Evolutionary conservation across 768 basidiomycete genomes (phyloP).

Genomic region (Agrocybe praecox): DNA sequence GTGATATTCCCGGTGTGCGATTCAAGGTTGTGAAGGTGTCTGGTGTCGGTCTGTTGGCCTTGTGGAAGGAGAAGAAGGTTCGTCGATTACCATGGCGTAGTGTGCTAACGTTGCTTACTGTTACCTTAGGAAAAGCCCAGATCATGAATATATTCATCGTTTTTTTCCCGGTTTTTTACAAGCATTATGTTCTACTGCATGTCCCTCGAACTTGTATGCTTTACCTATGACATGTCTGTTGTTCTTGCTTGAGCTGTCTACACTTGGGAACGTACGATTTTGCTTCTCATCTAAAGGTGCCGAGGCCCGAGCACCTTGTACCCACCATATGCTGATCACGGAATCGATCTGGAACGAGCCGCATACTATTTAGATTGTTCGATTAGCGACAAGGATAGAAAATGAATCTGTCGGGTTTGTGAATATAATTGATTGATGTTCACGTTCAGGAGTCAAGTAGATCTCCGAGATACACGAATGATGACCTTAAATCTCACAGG

Average conservation of each 20-base stretch:
- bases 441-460: no score
- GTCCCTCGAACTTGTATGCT: constrained; percentile 15
- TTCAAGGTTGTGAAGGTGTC: constrained; percentile 99
- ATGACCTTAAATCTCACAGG: neutral
- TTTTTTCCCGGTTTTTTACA: constrained; percentile 14
- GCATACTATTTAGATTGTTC: no score
- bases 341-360: no score
- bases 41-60: constrained; percentile 95
- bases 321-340: no score
- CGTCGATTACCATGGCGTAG: constrained; percentile 22
- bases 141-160: constrained; percentile 35
- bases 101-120: constrained; percentile 7
- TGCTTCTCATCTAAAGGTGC: no score
- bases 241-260: neutral
- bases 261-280: no score
- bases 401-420: no score
- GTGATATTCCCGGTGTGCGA: constrained; percentile 99
- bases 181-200: constrained; percentile 11
- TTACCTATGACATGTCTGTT: constrained; percentile 18
- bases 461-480: neutral
- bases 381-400: no score
- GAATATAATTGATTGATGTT: no score
- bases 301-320: no score
- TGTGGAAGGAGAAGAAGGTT: constrained; percentile 99
- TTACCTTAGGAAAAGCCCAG: constrained; percentile 71